Conservation (phyloP, 2,329 filamentous ascomycete species). For the Tolypocladium sp. region DNA sequence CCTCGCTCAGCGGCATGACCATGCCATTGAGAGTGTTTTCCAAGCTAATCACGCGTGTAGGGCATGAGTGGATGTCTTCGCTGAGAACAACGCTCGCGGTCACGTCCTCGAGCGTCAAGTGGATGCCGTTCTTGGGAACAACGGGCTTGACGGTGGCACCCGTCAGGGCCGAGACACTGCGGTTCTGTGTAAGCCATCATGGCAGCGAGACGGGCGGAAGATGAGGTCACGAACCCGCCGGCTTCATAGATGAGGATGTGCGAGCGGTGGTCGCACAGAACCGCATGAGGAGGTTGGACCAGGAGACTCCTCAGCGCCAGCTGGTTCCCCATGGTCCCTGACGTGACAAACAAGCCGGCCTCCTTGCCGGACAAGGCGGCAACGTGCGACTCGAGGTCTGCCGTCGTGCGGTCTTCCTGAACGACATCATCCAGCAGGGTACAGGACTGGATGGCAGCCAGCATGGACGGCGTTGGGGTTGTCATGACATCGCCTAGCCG, state of each 20-base stretch:
- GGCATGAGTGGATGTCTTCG: constrained; percentile 68
- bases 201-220: background rate
- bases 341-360: constrained; percentile 70
- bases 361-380: constrained; percentile 68
- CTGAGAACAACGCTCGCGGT: constrained; percentile 53
- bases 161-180: constrained; percentile 59
- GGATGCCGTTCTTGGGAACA: constrained; percentile 57
- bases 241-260: constrained; percentile 67
- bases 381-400: constrained; percentile 63
- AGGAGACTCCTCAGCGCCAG: constrained; percentile 71
- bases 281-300: constrained; percentile 66
- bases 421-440: constrained; percentile 80
- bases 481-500: constrained; percentile 48
- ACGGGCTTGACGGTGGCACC: constrained; percentile 63
- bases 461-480: constrained; percentile 72
- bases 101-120: constrained; percentile 72
- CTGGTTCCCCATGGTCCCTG: constrained; percentile 93
- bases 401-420: constrained; percentile 70
- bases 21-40: constrained; percentile 81
- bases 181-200: background rate
- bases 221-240: constrained; percentile 38
- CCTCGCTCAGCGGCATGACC: constrained; percentile 67
- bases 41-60: constrained; percentile 71
- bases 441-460: constrained; percentile 64
- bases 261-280: constrained; percentile 69